These are phyloP conservation scores for Nitzschia sp. DNA, from an alignment of 108 stramenopile genomes.

Conservation along the genomic window DNA sequence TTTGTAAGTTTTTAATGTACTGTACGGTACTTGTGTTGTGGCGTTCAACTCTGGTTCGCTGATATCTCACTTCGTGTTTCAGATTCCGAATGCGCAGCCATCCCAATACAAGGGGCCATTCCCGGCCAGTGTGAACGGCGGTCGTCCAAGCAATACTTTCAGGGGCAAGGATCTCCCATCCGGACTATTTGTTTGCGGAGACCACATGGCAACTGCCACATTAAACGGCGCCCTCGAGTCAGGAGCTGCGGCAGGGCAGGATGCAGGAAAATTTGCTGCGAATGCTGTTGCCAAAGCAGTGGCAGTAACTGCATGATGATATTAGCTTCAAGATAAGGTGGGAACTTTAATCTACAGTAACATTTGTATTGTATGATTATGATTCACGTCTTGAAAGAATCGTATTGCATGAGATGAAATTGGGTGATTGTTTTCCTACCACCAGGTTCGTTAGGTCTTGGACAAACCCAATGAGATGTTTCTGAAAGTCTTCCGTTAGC, in stretches of 20 bases:
- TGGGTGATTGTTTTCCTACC: constrained; percentile 13
- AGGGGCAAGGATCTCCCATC: constrained; percentile 50
- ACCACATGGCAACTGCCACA: constrained; percentile 89
- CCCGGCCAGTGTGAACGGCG: constrained; percentile 68
- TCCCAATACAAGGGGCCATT: constrained; percentile 49
- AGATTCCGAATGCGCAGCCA: constrained; percentile 81
- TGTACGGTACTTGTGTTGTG: background rate
- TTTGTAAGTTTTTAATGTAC: constrained; percentile 18
- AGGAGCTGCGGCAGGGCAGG: constrained; percentile 67
- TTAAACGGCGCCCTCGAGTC: constrained; percentile 87
- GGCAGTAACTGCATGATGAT: constrained; percentile 4
- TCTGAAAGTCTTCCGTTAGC: constrained; percentile 19
- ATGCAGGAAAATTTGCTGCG: constrained; percentile 34
- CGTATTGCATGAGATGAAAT: constrained; percentile 22
- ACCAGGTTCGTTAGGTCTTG: constrained; percentile 40
- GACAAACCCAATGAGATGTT: constrained; percentile 50
- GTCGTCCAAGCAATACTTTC: constrained; percentile 52
- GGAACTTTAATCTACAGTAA: background rate
- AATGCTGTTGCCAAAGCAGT: background rate
- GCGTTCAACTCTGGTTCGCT: background rate
- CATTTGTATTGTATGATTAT: background rate
- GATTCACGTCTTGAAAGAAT: constrained; percentile 18
- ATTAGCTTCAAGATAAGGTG: background rate
- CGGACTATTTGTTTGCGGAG: constrained; percentile 78
- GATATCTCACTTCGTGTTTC: background rate